A percentile compares a stretch with the other conserved stretches of the same genome.
These are phyloP conservation scores for Leavenworthia alabamica DNA, from an alignment of 345 rosid species.

Conservation along the genomic window DNA sequence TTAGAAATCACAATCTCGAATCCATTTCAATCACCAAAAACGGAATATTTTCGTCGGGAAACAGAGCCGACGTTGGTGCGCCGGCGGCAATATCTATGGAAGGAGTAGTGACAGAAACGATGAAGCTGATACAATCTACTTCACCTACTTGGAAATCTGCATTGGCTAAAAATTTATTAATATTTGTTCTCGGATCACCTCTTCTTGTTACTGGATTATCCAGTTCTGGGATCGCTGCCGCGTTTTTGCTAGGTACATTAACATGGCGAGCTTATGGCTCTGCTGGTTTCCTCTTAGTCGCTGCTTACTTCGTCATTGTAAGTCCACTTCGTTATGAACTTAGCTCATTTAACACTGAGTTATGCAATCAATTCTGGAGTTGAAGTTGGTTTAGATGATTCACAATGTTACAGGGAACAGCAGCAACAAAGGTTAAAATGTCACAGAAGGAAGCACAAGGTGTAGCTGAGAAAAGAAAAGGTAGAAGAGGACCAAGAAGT, in stretches of 20 bases:
- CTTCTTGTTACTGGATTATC: constrained; percentile 77
- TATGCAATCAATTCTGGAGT: no score
- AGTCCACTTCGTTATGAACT: constrained; percentile 22
- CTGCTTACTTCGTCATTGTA: constrained; percentile 61
- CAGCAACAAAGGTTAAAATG: constrained; percentile 89
- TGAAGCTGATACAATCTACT: constrained; percentile 46
- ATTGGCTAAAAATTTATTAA: constrained; percentile 59
- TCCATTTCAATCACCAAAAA: background rate
- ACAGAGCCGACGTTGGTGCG: no score
- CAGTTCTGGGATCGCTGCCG: constrained; percentile 65
- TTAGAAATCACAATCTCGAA: background rate
- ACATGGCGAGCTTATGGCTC: constrained; percentile 96
- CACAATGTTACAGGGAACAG: constrained; percentile 64
- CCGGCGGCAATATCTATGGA: constrained; percentile 34
- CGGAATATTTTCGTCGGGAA: constrained; percentile 34
- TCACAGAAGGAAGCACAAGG: constrained; percentile 94
- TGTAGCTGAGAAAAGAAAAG: constrained; percentile 90
- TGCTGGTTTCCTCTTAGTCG: constrained; percentile 80
- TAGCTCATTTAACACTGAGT: no score
- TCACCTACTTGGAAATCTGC: constrained; percentile 86
- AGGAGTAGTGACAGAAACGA: constrained; percentile 45
- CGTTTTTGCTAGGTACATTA: constrained; percentile 79
- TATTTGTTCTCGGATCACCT: constrained; percentile 72
- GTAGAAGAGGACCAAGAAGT: constrained; percentile 93
- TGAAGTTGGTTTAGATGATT: constrained; percentile 27